Evolutionary conservation across 768 basidiomycete species (phyloP), one percentile per base, ranked within the genome.

Genomic region (Lactifluus echinatus): DNA sequence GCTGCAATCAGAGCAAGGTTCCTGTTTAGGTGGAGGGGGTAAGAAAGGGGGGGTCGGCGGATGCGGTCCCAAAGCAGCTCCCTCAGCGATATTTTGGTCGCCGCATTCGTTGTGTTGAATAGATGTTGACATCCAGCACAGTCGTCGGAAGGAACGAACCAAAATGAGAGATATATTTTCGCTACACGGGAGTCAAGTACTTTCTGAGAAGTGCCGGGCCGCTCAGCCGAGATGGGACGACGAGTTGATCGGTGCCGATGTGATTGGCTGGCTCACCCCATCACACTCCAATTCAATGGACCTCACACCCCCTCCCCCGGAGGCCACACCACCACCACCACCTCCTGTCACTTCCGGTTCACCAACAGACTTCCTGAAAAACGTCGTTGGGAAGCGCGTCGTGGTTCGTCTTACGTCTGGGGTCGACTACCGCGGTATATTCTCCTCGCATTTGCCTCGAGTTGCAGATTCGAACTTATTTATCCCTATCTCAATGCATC

Each of bases 341-440:
- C 78, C 80, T 7, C 57, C 70, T 5, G 63, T 71, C 1, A 68
- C 76, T 23, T 77, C 83, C 8, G 93, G 93, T 2, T 93, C 92
- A 6, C 93, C 92, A 0, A 92, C 91, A 0, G 92, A 93, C 62
- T 97, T 95, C 65, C 70, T 97, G 57, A 94, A 95, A 71, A 91
- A 89, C 31, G 93, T 97, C 21, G 93, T 97, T 8, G 95, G 95
- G n/a, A 95, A 95, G 70, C 79, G 81, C 56, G 94, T 97, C 50
- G 89, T 94, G 56, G 95, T 97, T 43, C 78, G 94, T 56, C 76
- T 98, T 44, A 58, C 56, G 8, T 60, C 54, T 40, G 63, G 55
- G 17, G 50, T 56, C 31, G 53, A 55, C 45, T 59, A 52, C 31
- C 53, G 55, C 24, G 56, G 56, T 51, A 33, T 50, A 52, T 43